Percentiles rank a stretch among this genome's conserved stretches.
phyloP scores from a whole-genome alignment of 805 yeast species.

The Candida ascalaphidarum region DNA sequence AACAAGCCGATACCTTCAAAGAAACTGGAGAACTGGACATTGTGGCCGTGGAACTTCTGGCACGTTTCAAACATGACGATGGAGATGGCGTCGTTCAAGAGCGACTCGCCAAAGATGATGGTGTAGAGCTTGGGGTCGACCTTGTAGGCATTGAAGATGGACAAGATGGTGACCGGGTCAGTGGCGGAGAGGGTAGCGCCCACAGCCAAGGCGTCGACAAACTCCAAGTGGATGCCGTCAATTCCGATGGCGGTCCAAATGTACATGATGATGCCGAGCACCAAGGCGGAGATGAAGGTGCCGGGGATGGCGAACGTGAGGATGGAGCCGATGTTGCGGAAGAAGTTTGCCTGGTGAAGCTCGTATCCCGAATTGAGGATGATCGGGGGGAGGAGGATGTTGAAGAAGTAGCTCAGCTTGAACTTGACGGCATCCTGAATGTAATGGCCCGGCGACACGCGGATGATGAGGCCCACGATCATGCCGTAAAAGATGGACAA shows the following conservation, averaged over 20 bases:
- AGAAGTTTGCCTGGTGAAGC: constrained; percentile 90
- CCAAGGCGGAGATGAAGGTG: constrained; percentile 85
- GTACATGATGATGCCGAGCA: constrained; percentile 78
- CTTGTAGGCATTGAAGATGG: constrained; percentile 94
- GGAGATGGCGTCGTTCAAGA: constrained; percentile 94
- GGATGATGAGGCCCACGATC: constrained; percentile 86
- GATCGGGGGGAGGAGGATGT: constrained; percentile 90
- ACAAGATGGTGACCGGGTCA: constrained; percentile 94
- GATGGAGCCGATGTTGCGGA: constrained; percentile 84
- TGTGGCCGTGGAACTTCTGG: constrained; percentile 86
- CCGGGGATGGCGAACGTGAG: constrained; percentile 95
- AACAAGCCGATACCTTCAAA: constrained; percentile 93
- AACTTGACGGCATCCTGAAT: constrained; percentile 96
- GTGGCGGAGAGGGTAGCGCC: constrained; percentile 98
- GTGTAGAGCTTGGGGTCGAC: constrained; percentile 98
- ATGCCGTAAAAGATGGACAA: constrained; percentile 93
- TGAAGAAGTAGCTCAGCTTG: constrained; percentile 90
- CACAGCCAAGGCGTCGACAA: constrained; percentile 94
- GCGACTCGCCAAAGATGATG: constrained; percentile 92
- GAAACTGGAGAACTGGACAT: constrained; percentile 61
- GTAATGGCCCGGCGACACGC: constrained; percentile 92
- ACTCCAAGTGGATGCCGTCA: constrained; percentile 80
- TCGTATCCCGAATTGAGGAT: constrained; percentile 95
- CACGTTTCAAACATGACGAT: constrained; percentile 99
- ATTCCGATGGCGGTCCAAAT: constrained; percentile 89